Evolutionary conservation across 169 alveolate genomes (phyloP), one percentile per base, ranked within the genome.

Genomic region (Plasmodium vivax): DNA sequence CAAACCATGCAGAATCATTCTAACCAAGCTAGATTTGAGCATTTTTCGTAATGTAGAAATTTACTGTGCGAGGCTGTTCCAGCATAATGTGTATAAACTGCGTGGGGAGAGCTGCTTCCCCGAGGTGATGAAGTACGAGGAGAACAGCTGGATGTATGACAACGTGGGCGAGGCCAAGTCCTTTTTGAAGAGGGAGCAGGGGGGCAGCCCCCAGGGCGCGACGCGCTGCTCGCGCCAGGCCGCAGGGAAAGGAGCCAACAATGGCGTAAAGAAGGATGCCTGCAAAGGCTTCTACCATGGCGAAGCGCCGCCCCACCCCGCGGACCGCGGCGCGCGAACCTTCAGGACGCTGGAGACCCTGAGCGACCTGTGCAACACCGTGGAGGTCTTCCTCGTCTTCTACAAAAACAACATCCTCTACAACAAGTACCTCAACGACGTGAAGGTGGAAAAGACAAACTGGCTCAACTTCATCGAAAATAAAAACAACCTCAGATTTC

Each of bases 31-130:
- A 38, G 92, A 92, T 38, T 72, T 92, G 9, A 47, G 68, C 30
- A 92, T 92, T 27, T 92, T 92, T 19, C 43, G 95, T 72, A 92
- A 81, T 58, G 14, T 92, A 9, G 95, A 92, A 92, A 92, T 82
- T 45, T 92, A 92, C 58, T 92, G 95, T 32, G 92, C 95, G 0
- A 6, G 95, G 27, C 7, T 92, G 3, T 92, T 92, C 56, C 83
- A 82, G 56, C 23, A 82, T 58, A 62, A 83, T 43, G 34, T 82
- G 9, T 92, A 68, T 62, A 68, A 82, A 54, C 41, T 92, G n/a
- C 54, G 38, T n/a, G n/a, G 56, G 16, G 56, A 92, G 12, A 16
- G 38, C 14, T 68, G 14, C 19, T 92, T 92, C 62, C 51, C 83
- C 16, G 77, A 92, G 23, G n/a, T 92, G 36, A 72, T 82, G 81